phyloP scores from a whole-genome alignment of 139 green algal genomes.

The Pycnococcus provasolii region DNA sequence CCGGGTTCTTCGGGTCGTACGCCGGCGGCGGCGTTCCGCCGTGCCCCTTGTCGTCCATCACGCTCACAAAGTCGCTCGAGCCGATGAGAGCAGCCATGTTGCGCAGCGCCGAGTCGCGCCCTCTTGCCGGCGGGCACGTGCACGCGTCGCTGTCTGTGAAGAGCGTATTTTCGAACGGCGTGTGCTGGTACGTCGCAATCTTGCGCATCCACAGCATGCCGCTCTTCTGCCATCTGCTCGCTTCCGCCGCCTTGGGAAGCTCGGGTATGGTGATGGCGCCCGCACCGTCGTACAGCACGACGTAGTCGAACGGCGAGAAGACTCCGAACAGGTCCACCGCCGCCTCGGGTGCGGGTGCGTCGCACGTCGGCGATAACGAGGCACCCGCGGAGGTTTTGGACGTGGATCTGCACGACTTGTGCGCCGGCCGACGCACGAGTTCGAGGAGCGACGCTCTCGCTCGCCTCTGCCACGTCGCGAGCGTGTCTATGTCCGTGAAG shows the following conservation, averaged over 20 bases:
- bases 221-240: background rate
- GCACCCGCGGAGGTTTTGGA: too few species aligned
- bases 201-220: background rate
- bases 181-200: constrained; percentile 1
- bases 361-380: too few species aligned
- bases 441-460: too few species aligned
- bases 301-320: background rate
- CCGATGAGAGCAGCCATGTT: background rate
- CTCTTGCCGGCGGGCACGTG: background rate
- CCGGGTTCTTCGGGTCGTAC: background rate
- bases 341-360: too few species aligned
- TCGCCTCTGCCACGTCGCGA: too few species aligned
- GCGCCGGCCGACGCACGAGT: too few species aligned
- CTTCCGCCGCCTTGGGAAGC: background rate
- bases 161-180: background rate
- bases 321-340: background rate
- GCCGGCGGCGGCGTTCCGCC: background rate
- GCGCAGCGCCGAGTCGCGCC: background rate
- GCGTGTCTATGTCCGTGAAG: too few species aligned
- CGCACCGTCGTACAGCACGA: background rate
- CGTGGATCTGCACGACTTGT: too few species aligned
- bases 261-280: background rate
- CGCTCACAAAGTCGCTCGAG: background rate
- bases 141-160: background rate
- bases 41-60: background rate